Conservation (phyloP, 305 asterid genomes). For the Fraxinus velutina region DNA sequence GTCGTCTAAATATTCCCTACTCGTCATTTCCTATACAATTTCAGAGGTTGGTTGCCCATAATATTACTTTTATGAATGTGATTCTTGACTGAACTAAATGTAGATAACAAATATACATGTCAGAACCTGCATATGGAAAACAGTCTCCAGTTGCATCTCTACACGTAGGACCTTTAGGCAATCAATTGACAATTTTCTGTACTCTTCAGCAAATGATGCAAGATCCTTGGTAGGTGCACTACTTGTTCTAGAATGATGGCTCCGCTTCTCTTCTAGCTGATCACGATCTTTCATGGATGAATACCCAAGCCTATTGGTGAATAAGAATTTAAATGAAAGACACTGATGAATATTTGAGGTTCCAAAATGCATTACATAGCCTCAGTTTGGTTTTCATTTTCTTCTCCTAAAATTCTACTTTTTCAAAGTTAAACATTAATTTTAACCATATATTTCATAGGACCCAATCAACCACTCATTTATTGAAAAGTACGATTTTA, state of each 20-base stretch:
- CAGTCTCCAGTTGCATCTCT: slow-evolving; percentile 95
- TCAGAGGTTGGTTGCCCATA: slow-evolving; percentile 29
- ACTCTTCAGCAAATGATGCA: slow-evolving; percentile 88
- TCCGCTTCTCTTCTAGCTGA: slow-evolving; percentile 58
- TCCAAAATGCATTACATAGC: background rate
- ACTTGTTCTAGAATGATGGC: slow-evolving; percentile 57
- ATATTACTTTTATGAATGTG: slow-evolving; percentile 22
- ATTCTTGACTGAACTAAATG: slow-evolving; percentile 15
- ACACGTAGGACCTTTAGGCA: slow-evolving; percentile 96
- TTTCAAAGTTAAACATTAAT: background rate
- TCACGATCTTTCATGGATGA: slow-evolving; percentile 56
- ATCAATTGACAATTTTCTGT: slow-evolving; percentile 86
- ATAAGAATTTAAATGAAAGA: slow-evolving; percentile 17
- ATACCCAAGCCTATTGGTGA: slow-evolving; percentile 62
- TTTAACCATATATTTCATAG: background rate
- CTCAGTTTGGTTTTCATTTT: background rate
- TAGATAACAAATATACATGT: slow-evolving; percentile 7
- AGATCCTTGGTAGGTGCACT: slow-evolving; percentile 72
- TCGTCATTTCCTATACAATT: slow-evolving; percentile 73
- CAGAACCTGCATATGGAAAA: slow-evolving; percentile 91
- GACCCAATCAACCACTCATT: background rate
- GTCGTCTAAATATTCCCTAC: slow-evolving; percentile 87
- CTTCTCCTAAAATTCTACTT: background rate
- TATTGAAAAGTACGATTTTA: background rate
- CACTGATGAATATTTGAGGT: background rate